phyloP scores from a whole-genome alignment of 768 basidiomycete species.

The Dictyophora rubrovolvata region DNA sequence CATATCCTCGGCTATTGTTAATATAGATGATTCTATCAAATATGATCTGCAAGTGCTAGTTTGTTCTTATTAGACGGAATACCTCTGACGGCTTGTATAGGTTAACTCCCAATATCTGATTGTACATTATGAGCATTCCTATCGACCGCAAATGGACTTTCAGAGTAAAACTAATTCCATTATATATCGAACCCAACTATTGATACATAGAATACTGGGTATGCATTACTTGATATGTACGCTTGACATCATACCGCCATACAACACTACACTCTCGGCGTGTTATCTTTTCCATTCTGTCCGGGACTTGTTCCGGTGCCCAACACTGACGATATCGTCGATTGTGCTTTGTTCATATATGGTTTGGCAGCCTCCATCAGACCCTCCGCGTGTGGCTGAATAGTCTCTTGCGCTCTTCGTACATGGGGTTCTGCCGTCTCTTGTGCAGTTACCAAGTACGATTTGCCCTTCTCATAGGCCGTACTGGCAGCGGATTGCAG shows the following conservation, averaged over 20 bases:
- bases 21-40: constrained; percentile 79
- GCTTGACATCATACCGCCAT: too few relatives aligned
- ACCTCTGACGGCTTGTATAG: constrained; percentile 16
- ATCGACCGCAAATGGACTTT: not conserved
- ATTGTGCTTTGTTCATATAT: constrained; percentile 11
- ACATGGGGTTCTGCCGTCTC: constrained; percentile 29
- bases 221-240: not conserved
- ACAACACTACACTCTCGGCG: not conserved
- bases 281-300: not conserved
- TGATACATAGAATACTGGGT: not conserved
- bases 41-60: constrained; percentile 65
- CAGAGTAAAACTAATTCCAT: not conserved
- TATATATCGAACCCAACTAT: not conserved
- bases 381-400: constrained; percentile 27
- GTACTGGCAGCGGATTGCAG: constrained; percentile 25
- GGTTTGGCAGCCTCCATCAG: constrained; percentile 16
- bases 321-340: not conserved
- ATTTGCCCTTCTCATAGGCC: constrained; percentile 23
- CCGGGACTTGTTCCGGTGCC: not conserved
- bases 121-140: not conserved
- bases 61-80: not conserved
- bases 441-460: constrained; percentile 22
- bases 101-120: constrained; percentile 21
- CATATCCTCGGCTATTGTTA: constrained; percentile 65
- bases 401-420: constrained; percentile 28